Conservation (phyloP, 768 basidiomycete genomes). For the Lactarius trivialis region DNA sequence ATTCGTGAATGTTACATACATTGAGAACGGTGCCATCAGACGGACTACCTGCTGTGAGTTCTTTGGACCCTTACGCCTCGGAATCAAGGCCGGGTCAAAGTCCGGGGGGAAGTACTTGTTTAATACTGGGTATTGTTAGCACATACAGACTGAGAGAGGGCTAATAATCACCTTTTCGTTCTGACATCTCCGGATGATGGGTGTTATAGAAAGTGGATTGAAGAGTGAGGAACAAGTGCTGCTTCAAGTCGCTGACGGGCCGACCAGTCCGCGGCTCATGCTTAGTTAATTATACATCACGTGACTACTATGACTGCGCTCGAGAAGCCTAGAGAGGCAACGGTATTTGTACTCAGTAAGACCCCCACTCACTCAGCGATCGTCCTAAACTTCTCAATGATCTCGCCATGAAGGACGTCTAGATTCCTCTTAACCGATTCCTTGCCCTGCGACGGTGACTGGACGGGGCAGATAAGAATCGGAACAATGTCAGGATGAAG, state of each 20-base stretch:
- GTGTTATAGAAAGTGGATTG: background rate
- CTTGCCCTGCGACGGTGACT: conserved; percentile 91
- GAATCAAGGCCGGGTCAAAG: conserved; percentile 96
- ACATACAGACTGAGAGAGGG: background rate
- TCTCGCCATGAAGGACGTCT: conserved; percentile 75
- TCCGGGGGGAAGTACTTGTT: conserved; percentile 98
- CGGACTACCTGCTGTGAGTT: conserved; percentile 97
- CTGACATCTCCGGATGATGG: conserved; percentile 53
- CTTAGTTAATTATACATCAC: background rate
- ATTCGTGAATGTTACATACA: conserved; percentile 44
- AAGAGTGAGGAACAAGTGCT: background rate
- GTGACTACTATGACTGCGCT: background rate
- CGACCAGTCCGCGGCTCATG: background rate
- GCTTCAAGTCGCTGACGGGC: background rate
- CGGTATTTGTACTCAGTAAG: background rate
- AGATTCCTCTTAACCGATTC: conserved; percentile 76
- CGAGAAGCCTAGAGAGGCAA: too few relatives aligned
- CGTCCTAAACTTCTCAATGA: conserved; percentile 88
- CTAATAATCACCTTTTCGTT: conserved; percentile 60
- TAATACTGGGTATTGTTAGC: conserved; percentile 47
- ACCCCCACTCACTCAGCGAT: conserved; percentile 54
- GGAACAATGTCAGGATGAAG: background rate
- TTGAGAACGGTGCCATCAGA: conserved; percentile 99
- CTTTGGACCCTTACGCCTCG: conserved; percentile 81
- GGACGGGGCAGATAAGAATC: conserved; percentile 13